Evolutionary conservation across 306 rosid genomes (phyloP), one percentile per base, ranked within the genome.

Genomic region (Ziziphus jujuba): DNA sequence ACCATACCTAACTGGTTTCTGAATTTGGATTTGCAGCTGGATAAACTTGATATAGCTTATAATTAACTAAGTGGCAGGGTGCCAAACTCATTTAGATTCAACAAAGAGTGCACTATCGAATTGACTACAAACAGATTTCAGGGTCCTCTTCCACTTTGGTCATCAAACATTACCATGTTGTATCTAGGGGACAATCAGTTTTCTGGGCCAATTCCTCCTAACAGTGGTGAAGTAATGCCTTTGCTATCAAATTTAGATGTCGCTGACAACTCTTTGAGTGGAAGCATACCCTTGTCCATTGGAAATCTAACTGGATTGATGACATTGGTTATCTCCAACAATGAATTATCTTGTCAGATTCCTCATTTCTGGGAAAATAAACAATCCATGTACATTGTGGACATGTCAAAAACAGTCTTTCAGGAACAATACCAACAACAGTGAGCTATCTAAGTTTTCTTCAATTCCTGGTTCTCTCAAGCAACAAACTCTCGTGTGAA

Each of bases 161-260:
- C 65, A 43, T 1, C 81, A 28, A 63, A 79, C 33, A 74, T 82
- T 8, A 5, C 17, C 2, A 0, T 25, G 1, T 9, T 79, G 9
- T 10, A 9, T n/a, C 13, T 79, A 3, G 4, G 5, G 2, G 14
- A 56, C 23, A 75, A 79, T 51, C 16, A 2, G 0, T 69, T 79
- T 38, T 65, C 75, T 2, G 84, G 79, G 58, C 40, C 83, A 2
- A 75, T 78, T 28, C 72, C 79, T 65, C 38, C 13, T 33, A 14
- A 53, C 20, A 61, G 68, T 17, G 65, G 70, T 34, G 55, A 54
- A 13, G 60, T 48, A 36, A 61, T 75, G 71, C 75, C 71, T 20
- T 7, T 0, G 3, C 33, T 68, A 15, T 0, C 19, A 0, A 59
- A 61, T 6, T 40, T 75, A 24, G 61, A 68, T 66, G 36, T 68